Evolutionary conservation across 2,329 filamentous ascomycete genomes (phyloP).

Genomic region (Colletotrichum aenigma): DNA sequence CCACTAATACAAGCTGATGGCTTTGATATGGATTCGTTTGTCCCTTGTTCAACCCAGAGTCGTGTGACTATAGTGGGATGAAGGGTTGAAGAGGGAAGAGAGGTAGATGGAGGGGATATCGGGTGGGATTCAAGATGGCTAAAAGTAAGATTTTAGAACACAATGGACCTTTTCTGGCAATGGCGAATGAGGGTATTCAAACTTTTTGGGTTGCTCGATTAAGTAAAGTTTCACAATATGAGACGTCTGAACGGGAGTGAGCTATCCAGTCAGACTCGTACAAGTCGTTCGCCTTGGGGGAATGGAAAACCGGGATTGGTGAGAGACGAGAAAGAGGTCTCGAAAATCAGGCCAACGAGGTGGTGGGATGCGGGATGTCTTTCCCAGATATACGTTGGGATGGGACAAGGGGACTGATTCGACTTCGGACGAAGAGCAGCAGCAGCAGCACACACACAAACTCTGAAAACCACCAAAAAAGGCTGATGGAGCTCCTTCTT

Average conservation of each 20-base stretch:
- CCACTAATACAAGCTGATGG: background rate
- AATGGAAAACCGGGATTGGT: background rate
- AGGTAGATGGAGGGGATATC: background rate
- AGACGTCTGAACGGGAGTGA: background rate
- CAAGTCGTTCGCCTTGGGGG: background rate
- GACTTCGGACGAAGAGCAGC: background rate
- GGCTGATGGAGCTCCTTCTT: background rate
- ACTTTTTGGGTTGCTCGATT: background rate
- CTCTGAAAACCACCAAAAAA: background rate
- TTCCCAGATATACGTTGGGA: constrained; percentile 6
- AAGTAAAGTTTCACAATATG: background rate
- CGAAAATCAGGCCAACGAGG: constrained; percentile 8
- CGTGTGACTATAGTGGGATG: background rate
- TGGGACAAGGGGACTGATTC: background rate
- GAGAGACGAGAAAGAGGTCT: background rate
- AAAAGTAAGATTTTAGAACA: background rate
- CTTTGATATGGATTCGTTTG: background rate
- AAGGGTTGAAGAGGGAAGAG: background rate
- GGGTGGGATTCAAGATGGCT: background rate
- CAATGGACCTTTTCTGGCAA: background rate
- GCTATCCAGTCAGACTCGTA: background rate
- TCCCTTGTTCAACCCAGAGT: background rate
- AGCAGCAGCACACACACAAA: background rate
- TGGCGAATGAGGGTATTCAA: background rate
- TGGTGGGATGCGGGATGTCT: background rate